These are phyloP conservation scores for Alternaria viburni DNA, from an alignment of 2,329 filamentous ascomycete species.

Conservation along the genomic window DNA sequence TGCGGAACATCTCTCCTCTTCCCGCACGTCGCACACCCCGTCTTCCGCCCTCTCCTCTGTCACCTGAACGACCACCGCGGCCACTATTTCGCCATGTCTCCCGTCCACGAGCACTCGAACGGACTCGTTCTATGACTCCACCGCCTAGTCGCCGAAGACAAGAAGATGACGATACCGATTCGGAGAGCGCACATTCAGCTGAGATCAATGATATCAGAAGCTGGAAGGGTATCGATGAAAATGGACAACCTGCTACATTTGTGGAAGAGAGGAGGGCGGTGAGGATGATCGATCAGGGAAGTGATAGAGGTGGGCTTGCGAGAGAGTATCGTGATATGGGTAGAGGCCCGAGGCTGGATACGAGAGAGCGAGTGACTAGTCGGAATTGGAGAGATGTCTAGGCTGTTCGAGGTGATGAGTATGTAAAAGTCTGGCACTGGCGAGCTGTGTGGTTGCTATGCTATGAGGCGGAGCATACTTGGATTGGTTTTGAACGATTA, in stretches of 20 bases:
- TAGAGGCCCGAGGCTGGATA: neutral
- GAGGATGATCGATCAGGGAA: slow-evolving; percentile 18
- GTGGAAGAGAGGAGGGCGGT: slow-evolving; percentile 30
- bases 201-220: slow-evolving; percentile 25
- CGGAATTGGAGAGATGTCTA: slow-evolving; percentile 19
- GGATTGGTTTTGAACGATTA: neutral
- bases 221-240: slow-evolving; percentile 40
- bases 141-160: slow-evolving; percentile 11
- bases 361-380: neutral
- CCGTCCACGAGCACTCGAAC: slow-evolving; percentile 6
- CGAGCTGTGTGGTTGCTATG: neutral
- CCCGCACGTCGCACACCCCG: slow-evolving; percentile 5
- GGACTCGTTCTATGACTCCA: slow-evolving; percentile 12
- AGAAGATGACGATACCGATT: slow-evolving; percentile 29
- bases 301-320: slow-evolving; percentile 7
- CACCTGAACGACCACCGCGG: slow-evolving; percentile 6
- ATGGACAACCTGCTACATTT: slow-evolving; percentile 34
- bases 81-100: slow-evolving; percentile 23
- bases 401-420: neutral
- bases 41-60: slow-evolving; percentile 6
- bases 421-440: neutral
- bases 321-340: slow-evolving; percentile 3
- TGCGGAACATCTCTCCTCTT: slow-evolving; percentile 20
- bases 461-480: neutral
- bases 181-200: slow-evolving; percentile 27